Evolutionary conservation across 768 basidiomycete genomes (phyloP), one percentile per base, ranked within the genome.

Genomic region (Suillus cothurnatus): DNA sequence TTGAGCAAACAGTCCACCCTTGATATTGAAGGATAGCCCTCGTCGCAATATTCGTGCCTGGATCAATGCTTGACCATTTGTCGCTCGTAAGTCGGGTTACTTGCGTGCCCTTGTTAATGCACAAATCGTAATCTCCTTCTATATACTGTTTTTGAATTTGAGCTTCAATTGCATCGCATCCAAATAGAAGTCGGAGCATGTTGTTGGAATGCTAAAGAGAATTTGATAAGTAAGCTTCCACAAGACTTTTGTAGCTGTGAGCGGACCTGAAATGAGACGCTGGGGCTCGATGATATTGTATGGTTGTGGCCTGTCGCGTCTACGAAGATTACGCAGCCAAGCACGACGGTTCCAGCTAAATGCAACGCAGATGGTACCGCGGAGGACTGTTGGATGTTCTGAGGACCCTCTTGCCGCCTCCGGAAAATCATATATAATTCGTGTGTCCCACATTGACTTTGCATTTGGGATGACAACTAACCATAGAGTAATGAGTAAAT

Each of bases 11-110:
- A 41, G 71, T 71, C 52, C 68, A 68, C 68, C 39, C 1, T 19
- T 5, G n/a, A n/a, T 69, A 67, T 17, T 73, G 64, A 55, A 74
- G 65, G 1, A 71, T n/a, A 2, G 71, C 67, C 1, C 72, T 73
- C 72, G 74, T 69, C 31, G 73, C 67, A 31, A 73, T 4, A 21
- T 66, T 73, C 1, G 69, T 73, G 19, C 73, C 73, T 0, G 72
- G 63, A 21, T 71, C 73, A n/a, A 73, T 68, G 4, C 61, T 32
- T 3, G 73, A 72, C 72, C 72, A 73, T 28, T 62, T 59, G 45
- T 73, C 63, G 60, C 57, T 61, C 2, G 72, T 73, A 34, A 73
- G 66, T 65, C 67, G 72, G n/a, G 65, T 66, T 38, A 75, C 72
- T 26, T 70, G 58, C 6, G 57, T 61, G 5, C 72, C 73, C 55